Evolutionary conservation across 179 eudicot genomes (phyloP), one percentile per base, ranked within the genome.

Genomic region (Heliamphora pulchella): DNA sequence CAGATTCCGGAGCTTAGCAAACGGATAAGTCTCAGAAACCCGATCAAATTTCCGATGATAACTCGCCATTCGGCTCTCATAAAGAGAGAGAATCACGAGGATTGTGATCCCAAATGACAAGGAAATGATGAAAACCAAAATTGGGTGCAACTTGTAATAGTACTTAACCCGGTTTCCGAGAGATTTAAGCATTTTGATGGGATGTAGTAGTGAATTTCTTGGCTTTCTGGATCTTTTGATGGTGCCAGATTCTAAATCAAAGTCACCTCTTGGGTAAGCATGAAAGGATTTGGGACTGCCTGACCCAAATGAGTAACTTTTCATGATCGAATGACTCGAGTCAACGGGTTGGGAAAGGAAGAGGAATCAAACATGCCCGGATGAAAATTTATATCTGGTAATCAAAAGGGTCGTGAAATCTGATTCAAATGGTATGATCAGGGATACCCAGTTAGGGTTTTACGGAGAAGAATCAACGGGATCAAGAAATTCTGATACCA

Each of bases 181-280:
- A 46, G 93, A 86, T 80, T 87, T 94, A 1, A 96, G 13, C 93
- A 92, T 90, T 83, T 67, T 91, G 58, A 85, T 44, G 73, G 85
- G 85, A 75, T 85, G 87, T 15, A 81, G 50, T 8, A 80, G 74
- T 20, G 89, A 83, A 17, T 17, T 89, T 78, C 83, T 91, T 9
- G 84, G 74, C 83, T 84, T 94, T 83, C 91, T 84, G 3, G 88
- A 82, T 83, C 83, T 90, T 80, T 84, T 89, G 48, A 84, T 80
- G 17, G 86, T 83, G 53, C 91, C 80, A 3, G 99, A 91, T 83
- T 96, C 99, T 44, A 96, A 83, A 87, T 96, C 99, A 67, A 94
- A 91, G 54, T 96, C 97, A 20, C 89, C 86, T 82, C 89, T 87
- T 18, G 91, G 93, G 83, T 94, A 94, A 3, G 97, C 94, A 80